Conservation (phyloP, 805 yeast species). For the Saccharomyces paradoxus region DNA sequence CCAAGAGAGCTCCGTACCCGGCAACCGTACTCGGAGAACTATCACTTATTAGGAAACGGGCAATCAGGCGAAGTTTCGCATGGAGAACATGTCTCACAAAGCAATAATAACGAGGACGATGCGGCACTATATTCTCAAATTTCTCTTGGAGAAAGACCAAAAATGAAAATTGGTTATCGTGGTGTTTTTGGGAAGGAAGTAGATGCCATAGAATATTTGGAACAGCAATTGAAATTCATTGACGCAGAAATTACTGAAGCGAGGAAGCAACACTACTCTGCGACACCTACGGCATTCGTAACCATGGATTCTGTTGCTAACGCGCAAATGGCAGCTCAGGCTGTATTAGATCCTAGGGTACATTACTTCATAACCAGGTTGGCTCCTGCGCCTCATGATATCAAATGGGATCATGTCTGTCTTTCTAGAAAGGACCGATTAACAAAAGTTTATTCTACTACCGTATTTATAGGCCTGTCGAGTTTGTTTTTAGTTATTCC, state of each 20-base stretch:
- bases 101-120: background rate
- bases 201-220: conserved; percentile 75
- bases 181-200: conserved; percentile 62
- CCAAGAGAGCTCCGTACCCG: conserved; percentile 21
- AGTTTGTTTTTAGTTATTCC: conserved; percentile 75
- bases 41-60: conserved; percentile 12
- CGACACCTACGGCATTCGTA: conserved; percentile 86
- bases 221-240: conserved; percentile 55
- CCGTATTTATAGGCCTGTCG: conserved; percentile 36
- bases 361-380: conserved; percentile 70
- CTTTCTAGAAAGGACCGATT: conserved; percentile 67
- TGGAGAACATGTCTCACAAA: background rate
- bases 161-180: conserved; percentile 46
- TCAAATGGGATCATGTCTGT: conserved; percentile 86
- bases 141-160: conserved; percentile 47
- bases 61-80: background rate
- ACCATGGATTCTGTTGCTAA: conserved; percentile 93
- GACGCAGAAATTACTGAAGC: conserved; percentile 65
- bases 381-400: conserved; percentile 96
- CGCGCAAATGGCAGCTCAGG: conserved; percentile 95
- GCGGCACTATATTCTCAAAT: conserved; percentile 19
- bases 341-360: conserved; percentile 84
- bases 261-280: conserved; percentile 59
- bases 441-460: conserved; percentile 38
- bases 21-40: conserved; percentile 20